Evolutionary conservation across 176 grass and related monocot genomes (phyloP).

Genomic region (Oryza coarctata): DNA sequence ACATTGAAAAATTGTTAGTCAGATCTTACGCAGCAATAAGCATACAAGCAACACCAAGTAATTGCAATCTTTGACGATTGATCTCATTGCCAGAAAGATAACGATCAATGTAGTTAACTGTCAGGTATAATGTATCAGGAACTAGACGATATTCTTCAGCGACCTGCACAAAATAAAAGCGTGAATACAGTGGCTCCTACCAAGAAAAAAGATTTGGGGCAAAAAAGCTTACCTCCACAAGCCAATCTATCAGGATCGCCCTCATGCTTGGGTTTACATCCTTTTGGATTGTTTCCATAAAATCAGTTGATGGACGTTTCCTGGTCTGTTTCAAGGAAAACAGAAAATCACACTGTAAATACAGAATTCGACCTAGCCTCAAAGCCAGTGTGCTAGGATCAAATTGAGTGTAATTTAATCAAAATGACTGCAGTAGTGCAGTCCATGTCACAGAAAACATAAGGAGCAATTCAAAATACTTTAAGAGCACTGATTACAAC

Average conservation of each 20-base stretch:
- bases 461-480: not conserved
- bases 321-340: conserved; percentile 53
- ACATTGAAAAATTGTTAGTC: not conserved
- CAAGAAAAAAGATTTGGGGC: not conserved
- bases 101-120: conserved; percentile 89
- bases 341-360: not conserved
- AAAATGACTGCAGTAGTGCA: not conserved
- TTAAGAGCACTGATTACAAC: not conserved
- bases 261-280: conserved; percentile 94
- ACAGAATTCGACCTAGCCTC: not conserved
- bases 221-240: conserved; percentile 81
- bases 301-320: conserved; percentile 82
- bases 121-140: conserved; percentile 90
- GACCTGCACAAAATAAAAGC: conserved; percentile 49
- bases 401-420: not conserved
- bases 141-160: conserved; percentile 94
- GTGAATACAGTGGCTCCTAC: not conserved
- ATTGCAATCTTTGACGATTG: conserved; percentile 83
- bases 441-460: not conserved
- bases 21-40: conserved; percentile 93
- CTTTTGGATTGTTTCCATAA: conserved; percentile 88
- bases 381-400: not conserved
- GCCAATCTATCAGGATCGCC: conserved; percentile 95
- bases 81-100: conserved; percentile 97
- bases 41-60: conserved; percentile 98